Conservation (phyloP, 257 asterid species). For the Capsicum pubescens region DNA sequence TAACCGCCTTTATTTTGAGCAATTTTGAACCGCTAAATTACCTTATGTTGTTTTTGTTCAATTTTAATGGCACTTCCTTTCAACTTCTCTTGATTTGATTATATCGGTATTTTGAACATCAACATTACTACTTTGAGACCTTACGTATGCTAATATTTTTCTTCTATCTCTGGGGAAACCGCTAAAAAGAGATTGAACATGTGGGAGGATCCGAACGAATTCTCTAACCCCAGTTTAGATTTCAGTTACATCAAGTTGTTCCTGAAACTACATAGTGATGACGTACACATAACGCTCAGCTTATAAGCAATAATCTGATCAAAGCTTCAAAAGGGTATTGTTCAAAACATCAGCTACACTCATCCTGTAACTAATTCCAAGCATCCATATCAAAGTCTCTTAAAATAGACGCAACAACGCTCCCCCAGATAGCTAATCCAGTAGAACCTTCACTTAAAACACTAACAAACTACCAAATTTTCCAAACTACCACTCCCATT, state of each 20-base stretch:
- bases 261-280: neutral
- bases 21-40: neutral
- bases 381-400: neutral
- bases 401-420: neutral
- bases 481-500: neutral
- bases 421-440: neutral
- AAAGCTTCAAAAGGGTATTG: neutral
- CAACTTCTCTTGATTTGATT: neutral
- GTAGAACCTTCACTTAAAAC: neutral
- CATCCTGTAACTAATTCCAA: neutral
- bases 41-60: neutral
- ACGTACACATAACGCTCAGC: neutral
- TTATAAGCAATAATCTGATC: neutral
- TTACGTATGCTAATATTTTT: neutral
- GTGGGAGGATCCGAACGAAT: no score
- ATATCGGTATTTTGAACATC: neutral
- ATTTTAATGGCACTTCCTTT: neutral
- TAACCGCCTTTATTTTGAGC: neutral
- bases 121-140: neutral
- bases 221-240: neutral
- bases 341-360: slow-evolving; percentile 41
- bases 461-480: neutral
- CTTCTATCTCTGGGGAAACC: no score
- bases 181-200: no score
- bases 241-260: neutral